Evolutionary conservation across 139 green algal species (phyloP).

Genomic region (Tetraselmis chui): DNA sequence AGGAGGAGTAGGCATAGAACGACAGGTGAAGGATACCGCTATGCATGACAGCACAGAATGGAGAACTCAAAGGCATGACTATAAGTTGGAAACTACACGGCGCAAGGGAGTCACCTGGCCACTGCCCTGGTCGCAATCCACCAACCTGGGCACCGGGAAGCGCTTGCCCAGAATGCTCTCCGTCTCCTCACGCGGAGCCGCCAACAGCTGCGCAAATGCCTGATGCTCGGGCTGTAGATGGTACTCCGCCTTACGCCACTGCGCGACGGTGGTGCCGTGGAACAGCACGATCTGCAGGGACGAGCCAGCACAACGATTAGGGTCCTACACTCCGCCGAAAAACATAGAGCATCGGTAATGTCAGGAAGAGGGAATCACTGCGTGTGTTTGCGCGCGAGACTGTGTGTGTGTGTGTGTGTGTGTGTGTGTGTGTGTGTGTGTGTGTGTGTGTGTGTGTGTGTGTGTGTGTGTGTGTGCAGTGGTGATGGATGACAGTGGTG

Average conservation of each 20-base stretch:
- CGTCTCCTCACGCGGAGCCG: slow-evolving; percentile 54
- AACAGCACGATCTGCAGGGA: slow-evolving; percentile 75
- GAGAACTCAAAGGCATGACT: too few relatives aligned
- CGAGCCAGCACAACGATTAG: neutral
- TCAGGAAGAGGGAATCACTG: too few relatives aligned
- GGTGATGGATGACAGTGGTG: neutral
- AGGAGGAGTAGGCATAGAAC: too few relatives aligned
- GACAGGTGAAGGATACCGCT: too few relatives aligned
- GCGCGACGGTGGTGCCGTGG: slow-evolving; percentile 82
- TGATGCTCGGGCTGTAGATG: slow-evolving; percentile 71
- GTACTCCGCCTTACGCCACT: slow-evolving; percentile 91
- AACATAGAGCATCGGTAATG: too few relatives aligned
- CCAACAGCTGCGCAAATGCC: slow-evolving; percentile 80
- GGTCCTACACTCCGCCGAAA: neutral
- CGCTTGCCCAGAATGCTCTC: slow-evolving; percentile 55
- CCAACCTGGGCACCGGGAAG: slow-evolving; percentile 87
- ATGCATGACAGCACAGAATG: too few relatives aligned
- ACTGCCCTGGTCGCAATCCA: slow-evolving; percentile 96
- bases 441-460: too few relatives aligned
- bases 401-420: too few relatives aligned
- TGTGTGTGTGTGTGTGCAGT: too few relatives aligned
- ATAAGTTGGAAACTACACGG: too few relatives aligned
- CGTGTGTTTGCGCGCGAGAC: too few relatives aligned
- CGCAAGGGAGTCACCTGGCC: slow-evolving; percentile 63
- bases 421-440: too few relatives aligned